Evolutionary conservation across 225 moss, liverwort and hornwort species (phyloP), one percentile per base, ranked within the genome.

Genomic region (Anthoceros angustus): DNA sequence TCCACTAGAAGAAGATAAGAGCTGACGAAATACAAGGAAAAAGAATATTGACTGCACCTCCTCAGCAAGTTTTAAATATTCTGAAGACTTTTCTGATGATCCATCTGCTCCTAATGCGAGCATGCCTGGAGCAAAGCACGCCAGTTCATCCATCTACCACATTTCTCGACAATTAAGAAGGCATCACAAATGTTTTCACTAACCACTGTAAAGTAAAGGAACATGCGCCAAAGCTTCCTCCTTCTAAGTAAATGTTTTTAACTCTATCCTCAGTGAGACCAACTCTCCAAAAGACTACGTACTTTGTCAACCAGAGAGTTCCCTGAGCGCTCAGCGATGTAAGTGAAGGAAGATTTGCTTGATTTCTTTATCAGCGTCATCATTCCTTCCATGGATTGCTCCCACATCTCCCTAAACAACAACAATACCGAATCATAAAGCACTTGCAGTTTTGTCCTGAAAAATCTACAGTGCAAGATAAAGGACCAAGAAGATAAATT

Each of bases 101-200:
- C 85, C 94, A 24, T 88, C 84, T 66, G 73, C 79, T 64, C 94
- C 94, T 66, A 95, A 85, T 38, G 82, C 78, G 66, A 95, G 83
- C 94, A 95, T 95, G 16, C 94, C 94, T 39, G 94, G 91, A 42
- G 86, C 88, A 70, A 95, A 95, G 70, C 94, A 95, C 62, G 94
- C 94, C 66, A 95, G 74, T 68, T 95, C 94, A 74, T 95, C 94
- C 94, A 95, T 95, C 94, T 89, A 71, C 74, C 32, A 55, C 55
- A 55, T 9, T 55, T 7, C 55, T 55, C 55, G 55, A 55, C 55
- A 55, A 15, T 55, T 9, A 7, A 8, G 7, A 20, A 55, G 8
- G 14, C n/a, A 55, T 55, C 55, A 55, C 55, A 55, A 7, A 15
- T 15, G 7, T 15, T 55, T 18, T 55, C 23, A 55, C 55, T 12